Evolutionary conservation across 2,329 filamentous ascomycete genomes (phyloP).

Genomic region (Bipolaris cookei): DNA sequence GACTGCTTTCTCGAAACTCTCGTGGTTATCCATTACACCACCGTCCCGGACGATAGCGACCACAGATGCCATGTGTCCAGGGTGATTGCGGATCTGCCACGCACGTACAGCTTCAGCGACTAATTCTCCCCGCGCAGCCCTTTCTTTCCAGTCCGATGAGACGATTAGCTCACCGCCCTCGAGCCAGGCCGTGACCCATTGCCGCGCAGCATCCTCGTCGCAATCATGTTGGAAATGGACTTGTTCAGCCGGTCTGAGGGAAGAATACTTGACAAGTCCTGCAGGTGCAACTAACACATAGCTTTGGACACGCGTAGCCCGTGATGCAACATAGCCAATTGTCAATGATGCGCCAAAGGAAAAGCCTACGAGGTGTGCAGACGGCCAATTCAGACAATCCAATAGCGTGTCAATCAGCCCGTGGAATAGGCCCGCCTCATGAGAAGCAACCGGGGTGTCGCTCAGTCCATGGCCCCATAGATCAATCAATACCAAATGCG

Average conservation of each 20-base stretch:
- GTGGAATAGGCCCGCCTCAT: constrained; percentile 55
- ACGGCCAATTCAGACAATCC: constrained; percentile 50
- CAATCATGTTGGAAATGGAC: constrained; percentile 29
- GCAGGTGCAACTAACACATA: constrained; percentile 57
- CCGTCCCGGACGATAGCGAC: constrained; percentile 57
- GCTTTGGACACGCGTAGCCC: constrained; percentile 40
- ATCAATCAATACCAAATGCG: constrained; percentile 56
- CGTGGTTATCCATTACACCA: constrained; percentile 50
- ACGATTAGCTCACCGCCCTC: constrained; percentile 55
- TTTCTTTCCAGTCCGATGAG: constrained; percentile 55
- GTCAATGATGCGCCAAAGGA: constrained; percentile 57
- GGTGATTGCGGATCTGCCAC: constrained; percentile 58
- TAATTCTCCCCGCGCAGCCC: constrained; percentile 51
- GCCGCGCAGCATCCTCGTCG: constrained; percentile 42
- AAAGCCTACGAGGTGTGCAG: constrained; percentile 57
- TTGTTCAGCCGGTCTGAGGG: constrained; percentile 39
- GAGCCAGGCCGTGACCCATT: constrained; percentile 51
- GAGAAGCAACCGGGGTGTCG: constrained; percentile 55
- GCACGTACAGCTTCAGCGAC: constrained; percentile 57
- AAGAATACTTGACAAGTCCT: constrained; percentile 47
- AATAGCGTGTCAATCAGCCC: constrained; percentile 51
- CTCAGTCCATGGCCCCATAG: constrained; percentile 63
- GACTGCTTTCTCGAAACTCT: constrained; percentile 38
- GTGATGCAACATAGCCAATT: constrained; percentile 48
- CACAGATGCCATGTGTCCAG: constrained; percentile 55